A percentile compares a stretch with the other conserved stretches of the same genome.
Conservation (phyloP, 177 flowering plant genomes). For the Vitis hybrid region DNA sequence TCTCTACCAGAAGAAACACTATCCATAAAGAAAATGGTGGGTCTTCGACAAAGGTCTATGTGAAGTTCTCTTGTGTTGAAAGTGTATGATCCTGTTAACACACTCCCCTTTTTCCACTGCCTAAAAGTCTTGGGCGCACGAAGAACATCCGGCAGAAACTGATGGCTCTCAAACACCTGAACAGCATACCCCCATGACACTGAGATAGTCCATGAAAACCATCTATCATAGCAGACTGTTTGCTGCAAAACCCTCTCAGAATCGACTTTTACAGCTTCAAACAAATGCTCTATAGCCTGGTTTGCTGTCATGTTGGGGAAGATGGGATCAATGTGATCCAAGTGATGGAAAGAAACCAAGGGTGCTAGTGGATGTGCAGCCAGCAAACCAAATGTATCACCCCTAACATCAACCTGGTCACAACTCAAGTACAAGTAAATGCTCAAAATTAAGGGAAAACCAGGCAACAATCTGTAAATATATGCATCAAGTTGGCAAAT, state of each 20-base stretch:
- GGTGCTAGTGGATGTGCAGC: slow-evolving; percentile 67
- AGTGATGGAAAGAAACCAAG: slow-evolving; percentile 61
- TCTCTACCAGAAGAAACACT: slow-evolving; percentile 15
- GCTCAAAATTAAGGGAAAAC: background rate
- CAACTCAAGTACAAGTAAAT: background rate
- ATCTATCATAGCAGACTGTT: slow-evolving; percentile 63
- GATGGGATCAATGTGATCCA: slow-evolving; percentile 53
- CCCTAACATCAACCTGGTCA: slow-evolving; percentile 55
- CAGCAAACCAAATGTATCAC: slow-evolving; percentile 53
- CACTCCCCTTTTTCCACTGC: slow-evolving; percentile 40
- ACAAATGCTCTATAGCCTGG: slow-evolving; percentile 41
- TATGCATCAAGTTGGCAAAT: no score
- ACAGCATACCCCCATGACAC: slow-evolving; percentile 79
- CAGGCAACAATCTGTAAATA: background rate
- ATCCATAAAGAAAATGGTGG: slow-evolving; percentile 49
- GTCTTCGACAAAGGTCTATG: slow-evolving; percentile 48
- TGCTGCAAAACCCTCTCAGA: slow-evolving; percentile 61
- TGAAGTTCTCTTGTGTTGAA: slow-evolving; percentile 37
- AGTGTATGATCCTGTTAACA: slow-evolving; percentile 12
- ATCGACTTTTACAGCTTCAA: slow-evolving; percentile 41
- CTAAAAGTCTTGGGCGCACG: slow-evolving; percentile 43
- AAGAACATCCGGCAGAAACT: slow-evolving; percentile 45
- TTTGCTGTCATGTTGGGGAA: slow-evolving; percentile 61
- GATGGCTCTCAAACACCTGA: slow-evolving; percentile 39
- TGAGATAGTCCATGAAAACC: slow-evolving; percentile 66